phyloP scores from a whole-genome alignment of 2,329 filamentous ascomycete genomes.

The Trichoderma afroharzianum region DNA sequence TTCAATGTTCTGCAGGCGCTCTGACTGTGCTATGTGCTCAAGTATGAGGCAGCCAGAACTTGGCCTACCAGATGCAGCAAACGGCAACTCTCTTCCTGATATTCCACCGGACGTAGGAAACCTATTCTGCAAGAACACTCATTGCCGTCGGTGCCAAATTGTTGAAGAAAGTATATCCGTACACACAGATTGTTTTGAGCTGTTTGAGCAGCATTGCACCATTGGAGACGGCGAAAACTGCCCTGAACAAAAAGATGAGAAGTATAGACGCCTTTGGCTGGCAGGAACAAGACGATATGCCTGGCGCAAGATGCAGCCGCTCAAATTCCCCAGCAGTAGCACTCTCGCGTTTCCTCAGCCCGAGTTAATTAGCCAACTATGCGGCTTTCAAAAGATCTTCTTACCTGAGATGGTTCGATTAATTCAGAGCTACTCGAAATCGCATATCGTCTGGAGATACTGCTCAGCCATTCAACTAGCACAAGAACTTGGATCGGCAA shows the following conservation, averaged over 20 bases:
- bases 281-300: neutral
- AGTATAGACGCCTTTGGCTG: conserved; percentile 1
- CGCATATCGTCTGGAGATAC: neutral
- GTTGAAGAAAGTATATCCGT: conserved; percentile 17
- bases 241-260: neutral
- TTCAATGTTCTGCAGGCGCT: neutral
- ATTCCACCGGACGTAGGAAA: neutral
- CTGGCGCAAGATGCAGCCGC: neutral
- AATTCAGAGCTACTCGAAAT: neutral
- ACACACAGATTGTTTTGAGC: neutral
- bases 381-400: neutral
- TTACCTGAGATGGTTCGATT: neutral
- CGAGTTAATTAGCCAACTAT: neutral
- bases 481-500: neutral
- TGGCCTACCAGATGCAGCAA: neutral
- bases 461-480: neutral
- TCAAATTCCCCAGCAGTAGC: neutral
- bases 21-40: neutral
- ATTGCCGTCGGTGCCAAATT: neutral
- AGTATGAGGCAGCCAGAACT: neutral
- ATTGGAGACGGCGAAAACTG: neutral
- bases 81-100: neutral
- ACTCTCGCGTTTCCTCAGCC: neutral
- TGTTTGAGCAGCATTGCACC: neutral
- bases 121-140: neutral